These are phyloP conservation scores for Colletotrichum higginsianum DNA, from an alignment of 2,329 filamentous ascomycete genomes.

Conservation along the genomic window DNA sequence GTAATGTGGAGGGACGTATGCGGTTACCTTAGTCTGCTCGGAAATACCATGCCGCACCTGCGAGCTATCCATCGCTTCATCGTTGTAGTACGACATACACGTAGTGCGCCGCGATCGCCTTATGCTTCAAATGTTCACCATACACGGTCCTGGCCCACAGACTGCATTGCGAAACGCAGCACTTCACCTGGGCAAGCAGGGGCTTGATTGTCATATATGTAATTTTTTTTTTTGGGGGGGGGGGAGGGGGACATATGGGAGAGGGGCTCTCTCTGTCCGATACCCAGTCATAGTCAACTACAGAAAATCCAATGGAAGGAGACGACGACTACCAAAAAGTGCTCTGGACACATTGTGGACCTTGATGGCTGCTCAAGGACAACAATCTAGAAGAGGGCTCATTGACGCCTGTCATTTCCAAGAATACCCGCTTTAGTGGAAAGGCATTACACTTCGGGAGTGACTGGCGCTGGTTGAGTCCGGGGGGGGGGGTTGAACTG, in stretches of 20 bases:
- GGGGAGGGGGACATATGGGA: background rate
- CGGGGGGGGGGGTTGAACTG: background rate
- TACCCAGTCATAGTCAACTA: background rate
- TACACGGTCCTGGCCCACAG: background rate
- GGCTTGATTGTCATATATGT: background rate
- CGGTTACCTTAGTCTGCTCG: constrained; percentile 18
- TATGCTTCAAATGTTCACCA: too few species aligned
- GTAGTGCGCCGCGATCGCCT: background rate
- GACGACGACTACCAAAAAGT: background rate
- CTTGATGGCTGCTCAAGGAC: background rate
- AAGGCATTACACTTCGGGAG: background rate
- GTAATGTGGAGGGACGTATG: constrained; percentile 33
- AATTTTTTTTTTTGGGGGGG: background rate
- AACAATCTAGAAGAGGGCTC: background rate
- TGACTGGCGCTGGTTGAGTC: background rate
- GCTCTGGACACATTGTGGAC: background rate
- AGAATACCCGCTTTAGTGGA: background rate
- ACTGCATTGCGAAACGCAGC: background rate
- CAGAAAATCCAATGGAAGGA: background rate
- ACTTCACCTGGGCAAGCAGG: too few species aligned
- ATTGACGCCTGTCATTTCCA: background rate
- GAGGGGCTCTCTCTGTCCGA: background rate
- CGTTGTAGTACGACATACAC: background rate
- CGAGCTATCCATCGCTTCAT: background rate
- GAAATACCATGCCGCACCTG: constrained; percentile 3